Evolutionary conservation across 768 basidiomycete genomes (phyloP).

Genomic region (Leccinum rimulosum): DNA sequence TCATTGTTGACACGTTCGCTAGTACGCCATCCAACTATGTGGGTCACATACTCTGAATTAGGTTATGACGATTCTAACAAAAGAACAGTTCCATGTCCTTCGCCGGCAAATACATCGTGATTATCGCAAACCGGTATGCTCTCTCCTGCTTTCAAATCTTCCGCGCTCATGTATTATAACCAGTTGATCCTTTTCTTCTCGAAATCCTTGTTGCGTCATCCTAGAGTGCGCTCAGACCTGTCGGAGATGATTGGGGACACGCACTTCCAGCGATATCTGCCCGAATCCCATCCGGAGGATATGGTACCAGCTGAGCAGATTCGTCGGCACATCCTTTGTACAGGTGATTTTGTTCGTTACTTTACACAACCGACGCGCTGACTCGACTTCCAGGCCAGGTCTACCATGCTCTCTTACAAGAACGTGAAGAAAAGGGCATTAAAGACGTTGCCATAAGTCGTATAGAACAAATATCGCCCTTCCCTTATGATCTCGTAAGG

Average conservation of each 20-base stretch:
- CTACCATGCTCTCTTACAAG: conserved; percentile 84
- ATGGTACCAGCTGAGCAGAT: conserved; percentile 83
- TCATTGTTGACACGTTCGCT: conserved; percentile 11
- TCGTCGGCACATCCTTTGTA: conserved; percentile 88
- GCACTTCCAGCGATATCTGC: conserved; percentile 90
- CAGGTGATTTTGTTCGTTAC: conserved; percentile 42
- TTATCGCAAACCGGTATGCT: conserved; percentile 89
- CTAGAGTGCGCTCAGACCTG: conserved; percentile 82
- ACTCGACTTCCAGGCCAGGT: conserved; percentile 68
- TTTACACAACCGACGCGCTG: not conserved
- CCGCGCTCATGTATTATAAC: not conserved
- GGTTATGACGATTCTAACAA: conserved; percentile 13
- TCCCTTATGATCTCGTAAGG: conserved; percentile 92
- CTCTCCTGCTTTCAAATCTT: not conserved
- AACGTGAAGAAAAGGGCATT: conserved; percentile 88
- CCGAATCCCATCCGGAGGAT: conserved; percentile 71
- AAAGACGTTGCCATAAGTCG: conserved; percentile 93
- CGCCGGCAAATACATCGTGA: conserved; percentile 97
- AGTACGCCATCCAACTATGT: conserved; percentile 95
- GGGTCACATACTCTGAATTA: conserved; percentile 1
- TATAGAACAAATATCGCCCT: conserved; percentile 92
- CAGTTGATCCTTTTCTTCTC: conserved; percentile 96
- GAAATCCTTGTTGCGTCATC: conserved; percentile 92
- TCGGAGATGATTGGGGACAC: conserved; percentile 89
- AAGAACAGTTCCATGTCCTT: conserved; percentile 83